phyloP scores from a whole-genome alignment of 1,284 basidiomycete species.

The Rhodotorula sp. region DNA sequence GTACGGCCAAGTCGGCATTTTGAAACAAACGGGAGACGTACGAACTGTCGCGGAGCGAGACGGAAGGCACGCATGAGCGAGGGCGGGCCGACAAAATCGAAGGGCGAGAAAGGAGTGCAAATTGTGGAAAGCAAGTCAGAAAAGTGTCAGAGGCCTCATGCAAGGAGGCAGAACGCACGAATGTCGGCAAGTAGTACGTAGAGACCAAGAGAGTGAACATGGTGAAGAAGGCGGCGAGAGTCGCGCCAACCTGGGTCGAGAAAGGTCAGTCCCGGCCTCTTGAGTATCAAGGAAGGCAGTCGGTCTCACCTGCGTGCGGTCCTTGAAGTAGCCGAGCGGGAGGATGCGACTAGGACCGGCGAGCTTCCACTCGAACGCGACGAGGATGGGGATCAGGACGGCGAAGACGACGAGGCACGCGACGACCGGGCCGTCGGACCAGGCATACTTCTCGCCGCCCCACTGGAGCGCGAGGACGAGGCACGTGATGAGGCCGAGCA shows the following conservation, averaged over 20 bases:
- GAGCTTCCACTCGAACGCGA: slow-evolving; percentile 51
- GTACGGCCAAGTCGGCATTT: no score
- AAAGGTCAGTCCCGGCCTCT: not conserved
- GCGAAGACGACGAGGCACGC: slow-evolving; percentile 48
- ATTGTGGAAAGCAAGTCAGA: no score
- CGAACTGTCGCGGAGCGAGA: no score
- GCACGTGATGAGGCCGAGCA: slow-evolving; percentile 47
- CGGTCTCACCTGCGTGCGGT: slow-evolving; percentile 47
- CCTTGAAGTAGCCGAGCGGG: slow-evolving; percentile 50
- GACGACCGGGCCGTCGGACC: slow-evolving; percentile 52
- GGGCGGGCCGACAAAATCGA: no score
- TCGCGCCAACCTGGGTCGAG: slow-evolving; percentile 39
- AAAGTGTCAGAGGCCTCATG: not conserved
- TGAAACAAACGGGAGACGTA: no score
- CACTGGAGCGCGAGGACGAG: slow-evolving; percentile 48
- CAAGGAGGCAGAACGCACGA: slow-evolving; percentile 3
- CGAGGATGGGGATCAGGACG: slow-evolving; percentile 50
- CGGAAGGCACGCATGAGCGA: no score
- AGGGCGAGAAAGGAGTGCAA: not conserved
- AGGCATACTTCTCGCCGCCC: slow-evolving; percentile 47
- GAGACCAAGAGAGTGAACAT: slow-evolving; percentile 53
- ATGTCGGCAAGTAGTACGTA: slow-evolving; percentile 53
- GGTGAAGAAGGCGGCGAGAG: slow-evolving; percentile 50
- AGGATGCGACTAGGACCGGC: slow-evolving; percentile 52
- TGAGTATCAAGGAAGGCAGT: no score